Percentiles rank a stretch among this genome's conserved stretches.
Evolutionary conservation across 495 filamentous ascomycete species (phyloP).

Genomic region (Neurospora sp.): DNA sequence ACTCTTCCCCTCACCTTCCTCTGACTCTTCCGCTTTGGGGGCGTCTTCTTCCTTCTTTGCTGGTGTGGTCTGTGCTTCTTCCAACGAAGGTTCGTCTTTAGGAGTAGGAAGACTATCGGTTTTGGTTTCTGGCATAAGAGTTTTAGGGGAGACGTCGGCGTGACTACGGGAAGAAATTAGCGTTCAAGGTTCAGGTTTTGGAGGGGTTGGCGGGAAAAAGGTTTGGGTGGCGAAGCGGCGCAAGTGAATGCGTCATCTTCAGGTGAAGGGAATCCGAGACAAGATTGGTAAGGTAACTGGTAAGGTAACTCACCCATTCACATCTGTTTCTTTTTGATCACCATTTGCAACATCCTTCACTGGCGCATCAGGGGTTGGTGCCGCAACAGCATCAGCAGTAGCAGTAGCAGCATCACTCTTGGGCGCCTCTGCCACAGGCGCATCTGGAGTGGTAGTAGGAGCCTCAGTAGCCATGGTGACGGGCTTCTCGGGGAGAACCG

Average conservation of each 20-base stretch:
- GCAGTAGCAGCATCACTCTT: not conserved
- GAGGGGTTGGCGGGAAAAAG: not conserved
- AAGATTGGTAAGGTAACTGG: not conserved
- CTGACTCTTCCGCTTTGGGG: not conserved
- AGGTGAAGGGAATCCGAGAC: not conserved
- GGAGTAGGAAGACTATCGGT: not conserved
- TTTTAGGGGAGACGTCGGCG: not conserved
- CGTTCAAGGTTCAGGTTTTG: not conserved
- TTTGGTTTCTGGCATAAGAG: not conserved
- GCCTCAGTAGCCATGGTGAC: conserved; percentile 31
- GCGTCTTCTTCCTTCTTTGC: not conserved
- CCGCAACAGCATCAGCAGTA: not conserved
- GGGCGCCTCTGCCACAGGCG: not conserved
- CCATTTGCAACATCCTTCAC: conserved; percentile 29
- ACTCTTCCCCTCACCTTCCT: not conserved
- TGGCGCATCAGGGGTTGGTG: conserved; percentile 10
- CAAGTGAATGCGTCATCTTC: not conserved
- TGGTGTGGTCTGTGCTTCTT: not conserved
- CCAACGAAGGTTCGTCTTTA: not conserved
- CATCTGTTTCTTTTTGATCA: conserved; percentile 2
- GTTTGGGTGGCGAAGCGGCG: not conserved
- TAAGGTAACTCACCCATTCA: conserved; percentile 23
- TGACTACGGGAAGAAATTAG: not conserved
- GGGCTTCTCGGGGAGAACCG: conserved; percentile 38
- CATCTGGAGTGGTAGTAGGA: not conserved